Conservation (phyloP, 148 eudicot genomes). For the Bassia scoparia region DNA sequence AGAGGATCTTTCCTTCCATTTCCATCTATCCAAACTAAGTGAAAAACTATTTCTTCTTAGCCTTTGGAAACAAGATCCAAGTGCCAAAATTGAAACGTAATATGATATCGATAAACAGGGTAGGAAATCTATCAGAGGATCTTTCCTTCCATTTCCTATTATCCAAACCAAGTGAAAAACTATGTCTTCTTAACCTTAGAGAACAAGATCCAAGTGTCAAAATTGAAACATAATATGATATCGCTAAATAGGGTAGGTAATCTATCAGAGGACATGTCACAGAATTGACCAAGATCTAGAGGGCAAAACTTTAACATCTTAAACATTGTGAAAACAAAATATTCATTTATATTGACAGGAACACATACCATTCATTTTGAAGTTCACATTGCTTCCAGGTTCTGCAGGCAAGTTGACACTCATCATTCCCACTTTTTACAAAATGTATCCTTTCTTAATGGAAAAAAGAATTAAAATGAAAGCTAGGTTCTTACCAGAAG, state of each 20-base stretch:
- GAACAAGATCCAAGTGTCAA: background rate
- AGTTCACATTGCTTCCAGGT: slow-evolving; percentile 24
- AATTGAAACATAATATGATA: background rate
- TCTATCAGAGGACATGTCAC: background rate
- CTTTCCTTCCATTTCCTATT: too few species aligned
- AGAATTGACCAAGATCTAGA: background rate
- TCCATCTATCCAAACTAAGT: too few species aligned
- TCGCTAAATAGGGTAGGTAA: background rate
- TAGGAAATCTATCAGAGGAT: too few species aligned
- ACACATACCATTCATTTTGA: slow-evolving; percentile 32
- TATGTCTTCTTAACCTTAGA: background rate
- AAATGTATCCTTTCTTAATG: background rate
- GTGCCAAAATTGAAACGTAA: too few species aligned
- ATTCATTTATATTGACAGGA: background rate
- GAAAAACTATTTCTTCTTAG: too few species aligned
- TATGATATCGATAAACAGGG: too few species aligned
- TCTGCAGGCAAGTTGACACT: slow-evolving; percentile 30
- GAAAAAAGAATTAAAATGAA: background rate
- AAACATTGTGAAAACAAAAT: background rate
- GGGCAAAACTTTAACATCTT: background rate
- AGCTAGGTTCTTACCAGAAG: slow-evolving; percentile 44
- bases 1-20: too few species aligned
- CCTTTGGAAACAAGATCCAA: too few species aligned
- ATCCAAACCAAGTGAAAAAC: too few species aligned
- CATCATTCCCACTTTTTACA: background rate